Percentiles rank a stretch among this genome's conserved stretches.
phyloP scores from a whole-genome alignment of 805 yeast genomes.

The Lachancea meyersii region DNA sequence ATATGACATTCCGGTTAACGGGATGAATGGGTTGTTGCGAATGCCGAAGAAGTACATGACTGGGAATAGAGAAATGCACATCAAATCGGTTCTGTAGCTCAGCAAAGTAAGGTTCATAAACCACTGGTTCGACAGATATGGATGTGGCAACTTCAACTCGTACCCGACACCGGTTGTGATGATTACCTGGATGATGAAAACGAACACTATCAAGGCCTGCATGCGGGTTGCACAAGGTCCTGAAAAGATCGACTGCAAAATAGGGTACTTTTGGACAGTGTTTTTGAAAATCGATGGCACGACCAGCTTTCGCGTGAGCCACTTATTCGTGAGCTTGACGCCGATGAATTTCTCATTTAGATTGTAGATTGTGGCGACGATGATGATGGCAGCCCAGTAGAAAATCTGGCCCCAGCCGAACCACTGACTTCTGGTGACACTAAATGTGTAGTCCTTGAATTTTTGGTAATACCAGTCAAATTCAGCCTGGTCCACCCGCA shows the following conservation, averaged over 20 bases:
- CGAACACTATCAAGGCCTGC: constrained; percentile 28
- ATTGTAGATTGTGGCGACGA: constrained; percentile 30
- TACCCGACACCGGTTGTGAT: constrained; percentile 35
- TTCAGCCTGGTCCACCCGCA: constrained; percentile 30
- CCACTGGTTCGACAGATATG: constrained; percentile 32
- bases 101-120: constrained; percentile 35
- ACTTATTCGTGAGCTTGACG: constrained; percentile 18
- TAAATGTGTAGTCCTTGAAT: constrained; percentile 35
- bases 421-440: constrained; percentile 36
- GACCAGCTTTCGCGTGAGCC: constrained; percentile 22
- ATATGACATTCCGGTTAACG: constrained; percentile 55
- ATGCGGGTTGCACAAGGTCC: constrained; percentile 29
- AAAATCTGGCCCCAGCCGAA: constrained; percentile 43
- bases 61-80: constrained; percentile 51
- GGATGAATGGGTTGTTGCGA: constrained; percentile 62
- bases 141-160: constrained; percentile 34
- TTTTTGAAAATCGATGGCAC: constrained; percentile 27
- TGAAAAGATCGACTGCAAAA: constrained; percentile 18
- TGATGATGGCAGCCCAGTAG: constrained; percentile 36
- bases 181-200: constrained; percentile 30
- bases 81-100: constrained; percentile 50
- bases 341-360: constrained; percentile 25
- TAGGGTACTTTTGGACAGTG: constrained; percentile 20
- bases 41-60: constrained; percentile 58
- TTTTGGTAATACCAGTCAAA: constrained; percentile 32